Percentiles rank a stretch among this genome's conserved stretches.
These are phyloP conservation scores for Rhizopogon vinicolor DNA, from an alignment of 768 basidiomycete species.

Conservation along the genomic window DNA sequence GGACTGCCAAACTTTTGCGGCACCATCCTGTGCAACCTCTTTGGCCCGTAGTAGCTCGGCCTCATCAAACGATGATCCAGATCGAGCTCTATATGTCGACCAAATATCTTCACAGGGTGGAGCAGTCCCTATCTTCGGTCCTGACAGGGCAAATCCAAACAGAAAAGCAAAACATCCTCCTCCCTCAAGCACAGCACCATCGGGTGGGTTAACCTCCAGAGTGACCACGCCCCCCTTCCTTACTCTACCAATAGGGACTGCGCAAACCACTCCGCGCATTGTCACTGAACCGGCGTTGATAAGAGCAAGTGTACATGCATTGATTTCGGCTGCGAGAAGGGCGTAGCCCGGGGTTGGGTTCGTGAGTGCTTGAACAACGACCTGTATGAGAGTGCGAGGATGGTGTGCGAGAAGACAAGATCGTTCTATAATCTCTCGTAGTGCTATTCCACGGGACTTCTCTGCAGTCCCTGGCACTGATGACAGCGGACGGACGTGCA, in stretches of 20 bases:
- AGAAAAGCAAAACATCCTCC: constrained; percentile 72
- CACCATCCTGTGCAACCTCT: constrained; percentile 44
- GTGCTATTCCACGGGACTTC: constrained; percentile 49
- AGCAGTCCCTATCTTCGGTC: background rate
- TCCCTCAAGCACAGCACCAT: constrained; percentile 33
- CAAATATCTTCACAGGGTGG: constrained; percentile 25
- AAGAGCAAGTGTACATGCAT: constrained; percentile 65
- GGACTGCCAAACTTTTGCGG: constrained; percentile 39
- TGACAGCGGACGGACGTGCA: constrained; percentile 64
- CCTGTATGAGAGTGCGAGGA: constrained; percentile 71
- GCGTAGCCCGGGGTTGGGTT: constrained; percentile 22
- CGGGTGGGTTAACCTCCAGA: constrained; percentile 50
- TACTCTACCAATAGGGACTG: constrained; percentile 50
- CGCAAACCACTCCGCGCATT: constrained; percentile 72
- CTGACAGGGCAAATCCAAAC: constrained; percentile 22
- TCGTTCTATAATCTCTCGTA: constrained; percentile 57
- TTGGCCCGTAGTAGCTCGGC: constrained; percentile 39
- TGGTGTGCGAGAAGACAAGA: constrained; percentile 60
- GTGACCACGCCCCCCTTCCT: constrained; percentile 7
- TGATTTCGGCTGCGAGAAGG: constrained; percentile 62
- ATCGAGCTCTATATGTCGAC: constrained; percentile 15
- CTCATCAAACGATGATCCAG: constrained; percentile 29
- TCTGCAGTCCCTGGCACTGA: constrained; percentile 67
- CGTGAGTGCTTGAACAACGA: constrained; percentile 66
- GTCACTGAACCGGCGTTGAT: constrained; percentile 67